These are phyloP conservation scores for Acaromyces ingoldii DNA, from an alignment of 1,284 basidiomycete genomes.

Conservation along the genomic window DNA sequence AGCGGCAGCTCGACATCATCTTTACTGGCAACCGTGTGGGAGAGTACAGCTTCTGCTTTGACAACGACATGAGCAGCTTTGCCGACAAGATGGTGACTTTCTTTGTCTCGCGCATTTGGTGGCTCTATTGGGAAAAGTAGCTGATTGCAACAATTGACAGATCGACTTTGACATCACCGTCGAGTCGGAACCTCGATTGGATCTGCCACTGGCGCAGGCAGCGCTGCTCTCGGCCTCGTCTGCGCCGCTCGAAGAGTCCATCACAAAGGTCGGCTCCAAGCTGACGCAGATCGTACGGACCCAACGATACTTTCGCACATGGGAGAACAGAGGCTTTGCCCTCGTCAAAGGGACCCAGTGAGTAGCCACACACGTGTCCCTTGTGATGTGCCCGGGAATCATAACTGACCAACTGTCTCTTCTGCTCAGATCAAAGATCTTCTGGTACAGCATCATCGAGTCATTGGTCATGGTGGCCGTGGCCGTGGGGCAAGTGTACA, in stretches of 20 bases:
- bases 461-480: conserved; percentile 39
- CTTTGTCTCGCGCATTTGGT: neutral
- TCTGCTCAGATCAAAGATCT: conserved; percentile 25
- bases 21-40: conserved; percentile 88
- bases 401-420: conserved; percentile 2
- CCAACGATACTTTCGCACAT: conserved; percentile 46
- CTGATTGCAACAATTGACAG: conserved; percentile 4
- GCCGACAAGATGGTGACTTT: conserved; percentile 41
- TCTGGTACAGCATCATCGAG: conserved; percentile 45
- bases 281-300: conserved; percentile 35
- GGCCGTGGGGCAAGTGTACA: conserved; percentile 40
- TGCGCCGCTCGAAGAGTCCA: conserved; percentile 43
- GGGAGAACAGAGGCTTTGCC: conserved; percentile 46
- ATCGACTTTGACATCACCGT: conserved; percentile 52
- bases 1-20: conserved; percentile 93
- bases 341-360: conserved; percentile 43
- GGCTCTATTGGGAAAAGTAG: neutral
- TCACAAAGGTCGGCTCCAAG: conserved; percentile 29
- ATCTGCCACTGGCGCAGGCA: conserved; percentile 35
- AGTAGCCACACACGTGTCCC: conserved; percentile 2
- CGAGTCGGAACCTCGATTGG: conserved; percentile 45
- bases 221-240: conserved; percentile 41
- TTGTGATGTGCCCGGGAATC: neutral
- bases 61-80: conserved; percentile 64
- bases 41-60: conserved; percentile 97